These are phyloP conservation scores for Karstenula rhodostoma DNA, from an alignment of 2,329 filamentous ascomycete species.

Conservation along the genomic window DNA sequence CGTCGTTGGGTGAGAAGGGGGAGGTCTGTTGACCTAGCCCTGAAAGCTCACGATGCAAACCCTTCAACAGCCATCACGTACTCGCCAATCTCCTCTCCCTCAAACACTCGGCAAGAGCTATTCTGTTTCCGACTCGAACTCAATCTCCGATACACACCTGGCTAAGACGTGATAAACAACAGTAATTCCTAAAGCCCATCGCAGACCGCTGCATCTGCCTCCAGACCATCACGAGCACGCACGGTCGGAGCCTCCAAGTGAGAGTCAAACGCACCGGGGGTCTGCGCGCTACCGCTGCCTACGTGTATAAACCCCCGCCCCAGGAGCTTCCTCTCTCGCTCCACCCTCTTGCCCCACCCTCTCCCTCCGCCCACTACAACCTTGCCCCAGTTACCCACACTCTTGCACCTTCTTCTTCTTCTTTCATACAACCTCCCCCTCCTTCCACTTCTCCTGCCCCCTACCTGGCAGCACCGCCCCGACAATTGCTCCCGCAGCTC, in stretches of 20 bases:
- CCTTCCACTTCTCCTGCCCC: not conserved
- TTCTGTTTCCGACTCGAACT: constrained; percentile 8
- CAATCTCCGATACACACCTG: constrained; percentile 16
- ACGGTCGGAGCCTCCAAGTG: constrained; percentile 14
- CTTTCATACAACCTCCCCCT: constrained; percentile 12
- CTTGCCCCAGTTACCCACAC: constrained; percentile 7
- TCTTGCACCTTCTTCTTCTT: constrained; percentile 19
- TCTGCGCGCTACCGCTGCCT: constrained; percentile 6
- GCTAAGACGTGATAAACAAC: constrained; percentile 31
- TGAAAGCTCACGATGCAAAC: constrained; percentile 2
- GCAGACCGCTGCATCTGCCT: constrained; percentile 27
- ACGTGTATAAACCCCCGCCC: constrained; percentile 15
- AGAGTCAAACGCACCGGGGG: constrained; percentile 18
- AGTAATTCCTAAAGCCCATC: constrained; percentile 40
- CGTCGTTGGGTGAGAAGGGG: constrained; percentile 8
- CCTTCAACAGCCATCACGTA: not conserved
- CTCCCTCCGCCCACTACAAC: constrained; percentile 11
- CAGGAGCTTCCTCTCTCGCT: constrained; percentile 17
- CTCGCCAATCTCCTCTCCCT: not conserved
- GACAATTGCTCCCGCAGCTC: constrained; percentile 12
- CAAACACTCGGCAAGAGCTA: constrained; percentile 8
- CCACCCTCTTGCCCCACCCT: constrained; percentile 4
- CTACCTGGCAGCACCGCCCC: constrained; percentile 8
- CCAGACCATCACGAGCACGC: constrained; percentile 25
- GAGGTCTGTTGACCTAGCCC: not conserved